Base-by-base conservation (phyloP, 78 protist genomes). In the Isochrysis galbana region DNA sequence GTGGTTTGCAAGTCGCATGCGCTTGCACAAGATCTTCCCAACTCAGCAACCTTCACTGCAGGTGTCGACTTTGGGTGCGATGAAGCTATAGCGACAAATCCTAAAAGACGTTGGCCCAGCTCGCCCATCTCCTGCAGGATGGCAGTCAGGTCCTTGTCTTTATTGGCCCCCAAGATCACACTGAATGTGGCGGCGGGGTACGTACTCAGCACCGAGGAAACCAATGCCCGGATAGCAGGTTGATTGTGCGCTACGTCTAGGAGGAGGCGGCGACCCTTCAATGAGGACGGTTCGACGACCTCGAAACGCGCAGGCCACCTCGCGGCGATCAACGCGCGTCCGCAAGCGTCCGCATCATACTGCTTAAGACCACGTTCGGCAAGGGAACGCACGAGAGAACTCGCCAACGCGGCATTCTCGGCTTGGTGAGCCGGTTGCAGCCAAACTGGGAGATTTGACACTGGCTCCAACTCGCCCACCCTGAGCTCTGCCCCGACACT, bases 241-340 rank as follows among this genome's bases (percentile, higher is more conserved):
- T 44, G 55, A 38, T 80, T 80, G 88, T 80, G 88, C 11, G 55
- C 88, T 0, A 80, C 88, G 41, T 80, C 88, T 5, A 80, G 55
- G 23, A 80, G 4, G 41, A 80, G 38, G 25, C 46, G 14, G 34
- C 46, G 36, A n/a, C 47, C 86, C 46, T 0, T 11, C 23, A 7
- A 23, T 11, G 19, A 23, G 26, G 55, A 19, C 39, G 54, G 48
- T 11, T 19, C 2, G 38, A 44, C 21, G 0, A 2, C 19, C 54
- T 80, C 88, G 2, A 25, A 26, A 19, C 88, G 51, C 0, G 48
- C 88, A 0, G 88, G 88, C 88, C 88, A 80, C 29, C 4, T 3
- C 25, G 54, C 25, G 25, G 55, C 0, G 39, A 0, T 54, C 41
- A 5, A 1, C 5, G 88, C 88, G n/a, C 0, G 36, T 22, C 0